Evolutionary conservation across 2,329 filamentous ascomycete genomes (phyloP), one percentile per base, ranked within the genome.

Genomic region (Sclerotinia trifoliorum): DNA sequence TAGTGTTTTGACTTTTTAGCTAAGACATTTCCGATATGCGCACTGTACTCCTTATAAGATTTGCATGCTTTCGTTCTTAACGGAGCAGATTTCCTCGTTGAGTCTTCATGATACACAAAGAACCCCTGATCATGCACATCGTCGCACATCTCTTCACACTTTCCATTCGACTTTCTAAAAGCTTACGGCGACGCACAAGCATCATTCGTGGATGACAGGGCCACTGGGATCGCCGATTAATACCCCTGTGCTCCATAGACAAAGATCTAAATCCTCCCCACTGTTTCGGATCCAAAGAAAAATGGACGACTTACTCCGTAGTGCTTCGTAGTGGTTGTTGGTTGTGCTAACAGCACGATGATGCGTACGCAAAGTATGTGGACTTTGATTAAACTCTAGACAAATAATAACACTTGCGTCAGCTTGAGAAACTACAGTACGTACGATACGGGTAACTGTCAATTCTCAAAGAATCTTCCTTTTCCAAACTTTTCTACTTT

Each of bases 61-160:
- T 55, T 26, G 51, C 39, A 55, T 42, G 24, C 32, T 29, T 42
- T 26, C 39, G 15, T 29, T 24, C 48, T 64, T 42, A 48, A 29
- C 63, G 63, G 63, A 65, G 52, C 39, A 65, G 57, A 49, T 15
- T 49, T 65, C 63, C 63, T 48, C 42, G 52, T 57, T 57, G 63
- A 65, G 63, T 35, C 29, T 65, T 65, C 26, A 32, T 49, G 52
- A 49, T 57, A 26, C 63, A 65, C 63, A 57, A 65, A 49, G 26
- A 39, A 19, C 42, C 62, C 63, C 39, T 65, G 52, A 57, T 65
- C 21, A 65, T 57, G 63, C 63, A 65, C 42, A 57, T 65, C 63
- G 63, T 57, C 49, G 52, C 63, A 65, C 35, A 65, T 65, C 35
- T 42, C 35, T 54, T 39, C 19, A 55, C 35, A 24, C 63, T 56